Evolutionary conservation across 768 basidiomycete genomes (phyloP).

Genomic region (Tremella yokohamensis): DNA sequence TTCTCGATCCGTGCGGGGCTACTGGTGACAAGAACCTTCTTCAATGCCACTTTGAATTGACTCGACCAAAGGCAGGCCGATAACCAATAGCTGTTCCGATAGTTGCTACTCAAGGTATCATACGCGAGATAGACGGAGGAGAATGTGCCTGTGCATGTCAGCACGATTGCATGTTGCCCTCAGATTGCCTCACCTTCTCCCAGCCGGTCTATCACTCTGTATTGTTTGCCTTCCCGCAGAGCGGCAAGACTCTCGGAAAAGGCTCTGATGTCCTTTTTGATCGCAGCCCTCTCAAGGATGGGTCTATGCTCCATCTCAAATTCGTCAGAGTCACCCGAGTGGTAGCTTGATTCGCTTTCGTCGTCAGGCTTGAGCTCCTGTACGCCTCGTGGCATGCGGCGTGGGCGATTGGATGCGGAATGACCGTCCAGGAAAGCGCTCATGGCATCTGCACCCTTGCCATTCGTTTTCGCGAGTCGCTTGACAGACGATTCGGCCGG

Average conservation of each 20-base stretch:
- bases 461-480: neutral
- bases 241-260: constrained; percentile 58
- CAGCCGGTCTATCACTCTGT: constrained; percentile 79
- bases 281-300: constrained; percentile 66
- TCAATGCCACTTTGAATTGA: constrained; percentile 75
- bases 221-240: constrained; percentile 47
- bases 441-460: neutral
- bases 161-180: neutral
- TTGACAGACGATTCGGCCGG: neutral
- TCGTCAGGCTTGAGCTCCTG: constrained; percentile 23
- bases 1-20: constrained; percentile 87
- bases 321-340: constrained; percentile 42
- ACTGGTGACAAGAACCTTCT: constrained; percentile 95
- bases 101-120: constrained; percentile 64
- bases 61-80: neutral
- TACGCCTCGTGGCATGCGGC: constrained; percentile 4
- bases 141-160: constrained; percentile 67
- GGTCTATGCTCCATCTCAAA: constrained; percentile 47
- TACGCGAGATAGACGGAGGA: constrained; percentile 98
- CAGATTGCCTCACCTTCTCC: constrained; percentile 61
- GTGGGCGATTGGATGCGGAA: constrained; percentile 2
- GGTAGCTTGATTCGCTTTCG: constrained; percentile 24
- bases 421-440: neutral
- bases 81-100: neutral
- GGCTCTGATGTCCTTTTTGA: constrained; percentile 72